These are phyloP conservation scores for Zygoascus meyerae DNA, from an alignment of 1,139 yeast genomes.

Conservation along the genomic window DNA sequence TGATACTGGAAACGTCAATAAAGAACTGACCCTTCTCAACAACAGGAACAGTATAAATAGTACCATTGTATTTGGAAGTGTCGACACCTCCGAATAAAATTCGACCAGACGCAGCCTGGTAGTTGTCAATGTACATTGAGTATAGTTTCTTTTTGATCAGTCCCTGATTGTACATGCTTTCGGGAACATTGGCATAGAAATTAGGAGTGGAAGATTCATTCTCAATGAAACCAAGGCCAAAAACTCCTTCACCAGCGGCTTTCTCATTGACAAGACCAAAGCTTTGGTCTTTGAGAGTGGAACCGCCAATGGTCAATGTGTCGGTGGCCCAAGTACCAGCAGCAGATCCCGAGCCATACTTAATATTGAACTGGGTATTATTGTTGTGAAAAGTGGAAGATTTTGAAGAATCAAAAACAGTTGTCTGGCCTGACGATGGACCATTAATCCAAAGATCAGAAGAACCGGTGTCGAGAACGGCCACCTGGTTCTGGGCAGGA, in stretches of 20 bases:
- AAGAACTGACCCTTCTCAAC: conserved; percentile 17
- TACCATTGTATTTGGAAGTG: conserved; percentile 47
- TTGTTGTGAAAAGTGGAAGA: conserved; percentile 22
- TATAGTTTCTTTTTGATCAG: conserved; percentile 44
- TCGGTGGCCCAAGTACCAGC: conserved; percentile 48
- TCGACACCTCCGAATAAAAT: conserved; percentile 60
- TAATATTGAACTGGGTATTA: conserved; percentile 20
- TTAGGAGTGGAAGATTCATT: conserved; percentile 31
- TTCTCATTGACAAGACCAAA: conserved; percentile 45
- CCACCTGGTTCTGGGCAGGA: conserved; percentile 35
- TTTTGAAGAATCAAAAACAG: conserved; percentile 19
- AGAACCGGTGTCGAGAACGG: conserved; percentile 44
- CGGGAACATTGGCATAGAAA: conserved; percentile 22
- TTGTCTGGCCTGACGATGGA: conserved; percentile 24
- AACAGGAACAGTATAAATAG: conserved; percentile 32
- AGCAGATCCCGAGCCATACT: conserved; percentile 27
- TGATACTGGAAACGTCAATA: conserved; percentile 16
- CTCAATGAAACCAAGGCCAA: conserved; percentile 47
- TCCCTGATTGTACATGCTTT: conserved; percentile 19
- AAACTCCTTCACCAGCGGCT: conserved; percentile 43
- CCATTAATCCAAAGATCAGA: conserved; percentile 42
- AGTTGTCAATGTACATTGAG: conserved; percentile 47
- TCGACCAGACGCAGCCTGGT: conserved; percentile 40
- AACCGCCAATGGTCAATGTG: conserved; percentile 36
- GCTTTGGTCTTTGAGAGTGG: conserved; percentile 36